A percentile compares a stretch with the other conserved stretches of the same genome.
Evolutionary conservation across 306 rosid species (phyloP).

Genomic region (Alnus rubra): DNA sequence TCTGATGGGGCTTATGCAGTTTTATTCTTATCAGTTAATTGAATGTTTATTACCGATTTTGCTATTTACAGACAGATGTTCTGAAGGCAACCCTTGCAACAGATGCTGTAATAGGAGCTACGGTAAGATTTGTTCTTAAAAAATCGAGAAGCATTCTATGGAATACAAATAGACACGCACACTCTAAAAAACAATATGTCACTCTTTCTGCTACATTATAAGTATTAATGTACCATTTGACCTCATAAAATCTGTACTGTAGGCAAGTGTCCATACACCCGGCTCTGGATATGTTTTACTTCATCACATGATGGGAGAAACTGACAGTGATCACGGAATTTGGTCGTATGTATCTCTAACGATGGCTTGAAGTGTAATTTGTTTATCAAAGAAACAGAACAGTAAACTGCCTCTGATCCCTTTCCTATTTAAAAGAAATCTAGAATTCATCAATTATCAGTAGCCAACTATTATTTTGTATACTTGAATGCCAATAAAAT

Average conservation of each 20-base stretch:
- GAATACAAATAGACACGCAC: background rate
- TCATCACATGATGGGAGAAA: conserved; percentile 98
- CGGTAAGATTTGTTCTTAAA: conserved; percentile 52
- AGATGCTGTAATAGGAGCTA: conserved; percentile 87
- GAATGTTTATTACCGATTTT: conserved; percentile 23
- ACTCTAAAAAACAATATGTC: background rate
- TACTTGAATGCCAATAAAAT: background rate
- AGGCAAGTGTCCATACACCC: conserved; percentile 83
- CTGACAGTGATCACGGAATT: conserved; percentile 83
- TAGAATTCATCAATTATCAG: conserved; percentile 16
- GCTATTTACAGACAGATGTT: conserved; percentile 66
- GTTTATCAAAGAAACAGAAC: conserved; percentile 24
- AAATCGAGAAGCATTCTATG: background rate
- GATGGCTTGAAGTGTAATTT: conserved; percentile 32
- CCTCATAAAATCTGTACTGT: conserved; percentile 25
- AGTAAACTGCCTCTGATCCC: conserved; percentile 30
- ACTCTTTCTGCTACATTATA: background rate
- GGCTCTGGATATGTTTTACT: conserved; percentile 98
- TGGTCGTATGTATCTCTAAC: conserved; percentile 86
- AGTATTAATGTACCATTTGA: background rate
- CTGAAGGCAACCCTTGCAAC: conserved; percentile 93
- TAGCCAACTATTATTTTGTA: conserved; percentile 4
- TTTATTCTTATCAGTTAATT: background rate
- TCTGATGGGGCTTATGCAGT: conserved; percentile 2
- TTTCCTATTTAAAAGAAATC: conserved; percentile 16